Evolutionary conservation across 2,329 filamentous ascomycete species (phyloP).

Genomic region (Hymenoscyphus infarciens): DNA sequence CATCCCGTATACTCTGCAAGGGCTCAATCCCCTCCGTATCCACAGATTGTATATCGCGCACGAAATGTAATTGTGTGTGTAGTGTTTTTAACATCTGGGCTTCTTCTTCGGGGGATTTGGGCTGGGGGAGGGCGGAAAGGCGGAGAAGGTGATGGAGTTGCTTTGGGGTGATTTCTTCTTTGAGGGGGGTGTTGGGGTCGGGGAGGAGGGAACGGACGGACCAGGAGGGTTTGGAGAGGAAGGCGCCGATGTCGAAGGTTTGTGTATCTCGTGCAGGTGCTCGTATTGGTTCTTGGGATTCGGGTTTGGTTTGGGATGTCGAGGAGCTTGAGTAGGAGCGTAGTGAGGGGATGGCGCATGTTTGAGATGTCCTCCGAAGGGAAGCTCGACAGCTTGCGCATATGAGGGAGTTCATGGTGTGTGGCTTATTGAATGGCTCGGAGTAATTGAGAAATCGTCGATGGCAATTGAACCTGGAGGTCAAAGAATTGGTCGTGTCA

Average conservation of each 20-base stretch:
- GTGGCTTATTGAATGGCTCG: background rate
- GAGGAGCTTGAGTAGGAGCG: constrained; percentile 11
- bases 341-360: background rate
- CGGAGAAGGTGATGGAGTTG: constrained; percentile 82
- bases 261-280: background rate
- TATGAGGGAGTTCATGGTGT: constrained; percentile 20
- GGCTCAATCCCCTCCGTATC: constrained; percentile 71
- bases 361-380: constrained; percentile 7
- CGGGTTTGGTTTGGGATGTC: background rate
- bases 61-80: constrained; percentile 81
- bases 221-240: constrained; percentile 74
- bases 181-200: constrained; percentile 17
- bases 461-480: background rate
- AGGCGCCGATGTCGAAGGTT: constrained; percentile 31
- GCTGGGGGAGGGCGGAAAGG: constrained; percentile 80
- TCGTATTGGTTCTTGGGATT: background rate
- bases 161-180: constrained; percentile 47
- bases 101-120: constrained; percentile 61
- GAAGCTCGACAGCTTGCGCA: constrained; percentile 23
- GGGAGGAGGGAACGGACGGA: constrained; percentile 75
- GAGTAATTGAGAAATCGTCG: background rate
- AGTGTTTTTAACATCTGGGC: constrained; percentile 69
- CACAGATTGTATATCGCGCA: constrained; percentile 78
- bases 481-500: no score
- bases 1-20: constrained; percentile 76